These are phyloP conservation scores for Cutaneotrichosporon cutaneum DNA, from an alignment of 1,284 basidiomycete species.

Conservation along the genomic window DNA sequence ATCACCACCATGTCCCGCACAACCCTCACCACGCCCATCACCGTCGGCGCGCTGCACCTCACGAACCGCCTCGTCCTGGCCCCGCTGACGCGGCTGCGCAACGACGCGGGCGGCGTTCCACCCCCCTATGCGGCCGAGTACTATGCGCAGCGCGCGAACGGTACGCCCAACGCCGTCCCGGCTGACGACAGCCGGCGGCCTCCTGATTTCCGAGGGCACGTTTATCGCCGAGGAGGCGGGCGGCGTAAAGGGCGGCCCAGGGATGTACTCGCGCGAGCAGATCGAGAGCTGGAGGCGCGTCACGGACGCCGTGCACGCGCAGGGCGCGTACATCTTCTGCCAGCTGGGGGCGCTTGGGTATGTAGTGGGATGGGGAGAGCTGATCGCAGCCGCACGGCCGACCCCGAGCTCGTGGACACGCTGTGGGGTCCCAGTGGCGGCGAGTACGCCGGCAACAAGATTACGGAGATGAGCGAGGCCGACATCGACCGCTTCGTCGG, in stretches of 20 bases:
- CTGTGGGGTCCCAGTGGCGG: slow-evolving; percentile 34
- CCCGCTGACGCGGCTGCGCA: slow-evolving; percentile 46
- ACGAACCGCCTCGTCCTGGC: slow-evolving; percentile 49
- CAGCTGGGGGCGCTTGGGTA: slow-evolving; percentile 60
- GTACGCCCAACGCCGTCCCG: neutral
- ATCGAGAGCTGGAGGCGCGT: slow-evolving; percentile 47
- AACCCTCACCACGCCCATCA: slow-evolving; percentile 33
- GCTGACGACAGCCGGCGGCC: slow-evolving; percentile 30
- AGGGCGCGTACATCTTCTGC: slow-evolving; percentile 56
- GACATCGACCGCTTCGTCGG: slow-evolving; percentile 54
- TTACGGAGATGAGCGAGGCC: slow-evolving; percentile 29
- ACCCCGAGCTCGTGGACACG: slow-evolving; percentile 12
- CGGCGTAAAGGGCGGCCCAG: slow-evolving; percentile 31
- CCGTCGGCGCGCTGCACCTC: slow-evolving; percentile 34
- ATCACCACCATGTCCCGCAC: neutral
- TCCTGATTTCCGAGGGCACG: slow-evolving; percentile 48
- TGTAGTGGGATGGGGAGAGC: slow-evolving; percentile 1
- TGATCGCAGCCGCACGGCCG: slow-evolving; percentile 19
- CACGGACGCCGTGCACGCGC: slow-evolving; percentile 55
- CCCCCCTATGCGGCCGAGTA: slow-evolving; percentile 40
- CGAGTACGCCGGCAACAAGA: slow-evolving; percentile 11
- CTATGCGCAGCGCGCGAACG: slow-evolving; percentile 47
- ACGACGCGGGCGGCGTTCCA: slow-evolving; percentile 28
- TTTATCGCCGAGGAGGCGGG: slow-evolving; percentile 32
- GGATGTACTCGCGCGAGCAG: slow-evolving; percentile 40